Evolutionary conservation across 495 filamentous ascomycete genomes (phyloP).

Genomic region (Neurospora pannonica): DNA sequence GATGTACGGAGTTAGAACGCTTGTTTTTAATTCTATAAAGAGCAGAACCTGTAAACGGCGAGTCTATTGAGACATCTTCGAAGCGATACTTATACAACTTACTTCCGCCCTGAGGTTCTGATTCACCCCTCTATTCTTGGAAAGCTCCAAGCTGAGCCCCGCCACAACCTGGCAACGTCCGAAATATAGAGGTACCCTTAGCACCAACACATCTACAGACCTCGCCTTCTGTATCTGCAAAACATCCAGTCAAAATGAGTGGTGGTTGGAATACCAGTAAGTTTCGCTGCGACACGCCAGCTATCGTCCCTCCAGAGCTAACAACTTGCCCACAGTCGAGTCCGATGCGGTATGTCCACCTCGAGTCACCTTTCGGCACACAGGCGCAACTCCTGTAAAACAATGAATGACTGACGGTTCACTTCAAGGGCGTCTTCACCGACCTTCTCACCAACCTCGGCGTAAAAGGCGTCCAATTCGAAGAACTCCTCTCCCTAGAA

Average conservation of each 20-base stretch:
- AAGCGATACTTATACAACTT: neutral
- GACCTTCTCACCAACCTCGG: constrained; percentile 89
- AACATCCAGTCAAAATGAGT: constrained; percentile 34
- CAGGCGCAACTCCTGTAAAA: neutral
- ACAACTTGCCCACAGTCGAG: constrained; percentile 59
- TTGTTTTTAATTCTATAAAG: neutral
- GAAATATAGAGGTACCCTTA: too few relatives aligned
- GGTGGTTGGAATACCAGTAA: constrained; percentile 51
- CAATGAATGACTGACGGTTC: neutral
- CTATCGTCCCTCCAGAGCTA: constrained; percentile 7
- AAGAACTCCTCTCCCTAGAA: constrained; percentile 89
- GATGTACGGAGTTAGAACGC: neutral
- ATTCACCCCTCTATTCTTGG: neutral
- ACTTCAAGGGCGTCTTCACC: constrained; percentile 83
- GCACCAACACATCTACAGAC: too few relatives aligned
- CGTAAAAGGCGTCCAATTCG: constrained; percentile 88
- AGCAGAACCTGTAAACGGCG: neutral
- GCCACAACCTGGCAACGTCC: neutral
- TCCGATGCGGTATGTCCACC: constrained; percentile 67
- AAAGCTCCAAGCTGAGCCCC: neutral
- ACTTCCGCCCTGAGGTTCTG: neutral
- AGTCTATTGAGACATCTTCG: neutral
- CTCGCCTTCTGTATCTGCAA: neutral
- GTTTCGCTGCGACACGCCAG: constrained; percentile 5
- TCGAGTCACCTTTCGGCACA: neutral